Conservation (phyloP, 768 basidiomycete species). For the Asterophora lycoperdoides region DNA sequence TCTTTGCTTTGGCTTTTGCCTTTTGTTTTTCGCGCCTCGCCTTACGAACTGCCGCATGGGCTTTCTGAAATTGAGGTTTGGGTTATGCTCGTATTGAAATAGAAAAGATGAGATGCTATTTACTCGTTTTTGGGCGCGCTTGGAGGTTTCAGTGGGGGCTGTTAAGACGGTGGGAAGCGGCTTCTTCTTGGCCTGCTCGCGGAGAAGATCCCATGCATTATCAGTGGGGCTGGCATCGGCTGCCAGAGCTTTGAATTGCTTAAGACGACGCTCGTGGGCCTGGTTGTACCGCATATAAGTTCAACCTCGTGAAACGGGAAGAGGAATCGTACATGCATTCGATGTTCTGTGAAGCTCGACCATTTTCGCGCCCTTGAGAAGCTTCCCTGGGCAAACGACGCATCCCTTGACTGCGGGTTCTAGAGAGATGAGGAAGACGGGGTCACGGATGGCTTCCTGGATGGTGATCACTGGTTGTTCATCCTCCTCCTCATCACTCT, state of each 20-base stretch:
- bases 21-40: constrained; percentile 49
- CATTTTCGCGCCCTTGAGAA: constrained; percentile 59
- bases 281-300: constrained; percentile 25
- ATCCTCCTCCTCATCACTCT: constrained; percentile 21
- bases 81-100: neutral
- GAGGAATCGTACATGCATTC: constrained; percentile 48
- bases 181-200: constrained; percentile 23
- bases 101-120: constrained; percentile 8
- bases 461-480: constrained; percentile 49
- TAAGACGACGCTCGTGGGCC: constrained; percentile 63
- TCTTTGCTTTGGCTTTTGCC: constrained; percentile 32
- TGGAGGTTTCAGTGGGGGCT: constrained; percentile 36
- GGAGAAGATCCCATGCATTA: constrained; percentile 46
- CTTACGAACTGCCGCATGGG: constrained; percentile 39
- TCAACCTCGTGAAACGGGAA: constrained; percentile 4
- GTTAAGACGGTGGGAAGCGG: constrained; percentile 20
- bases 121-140: constrained; percentile 62
- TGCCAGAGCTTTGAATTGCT: constrained; percentile 44
- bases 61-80: constrained; percentile 33
- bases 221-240: constrained; percentile 34
- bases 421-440: constrained; percentile 55
- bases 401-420: constrained; percentile 57
- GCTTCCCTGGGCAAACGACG: constrained; percentile 67
- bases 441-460: constrained; percentile 55
- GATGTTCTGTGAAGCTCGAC: constrained; percentile 54